phyloP scores from a whole-genome alignment of 2,329 filamentous ascomycete genomes.

The Diaporthe ampelina region DNA sequence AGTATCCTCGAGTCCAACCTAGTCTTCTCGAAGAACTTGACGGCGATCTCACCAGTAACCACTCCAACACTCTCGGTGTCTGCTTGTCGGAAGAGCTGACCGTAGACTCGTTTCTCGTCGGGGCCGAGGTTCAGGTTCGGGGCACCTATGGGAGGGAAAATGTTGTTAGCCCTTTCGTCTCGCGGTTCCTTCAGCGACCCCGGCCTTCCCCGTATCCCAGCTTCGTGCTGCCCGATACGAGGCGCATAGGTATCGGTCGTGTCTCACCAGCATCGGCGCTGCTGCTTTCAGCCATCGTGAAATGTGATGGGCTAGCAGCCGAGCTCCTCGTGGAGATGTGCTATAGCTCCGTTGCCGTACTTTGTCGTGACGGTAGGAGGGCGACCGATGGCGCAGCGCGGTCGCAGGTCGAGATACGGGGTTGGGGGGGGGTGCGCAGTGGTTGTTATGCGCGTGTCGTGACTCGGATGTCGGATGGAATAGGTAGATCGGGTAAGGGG shows the following conservation, averaged over 20 bases:
- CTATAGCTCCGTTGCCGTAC: not conserved
- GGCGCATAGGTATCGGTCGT: not conserved
- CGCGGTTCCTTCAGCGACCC: not conserved
- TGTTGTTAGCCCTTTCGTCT: constrained; percentile 20
- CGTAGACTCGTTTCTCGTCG: constrained; percentile 95
- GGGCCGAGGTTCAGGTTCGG: constrained; percentile 86
- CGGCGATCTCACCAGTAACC: constrained; percentile 94
- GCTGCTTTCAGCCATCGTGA: constrained; percentile 41
- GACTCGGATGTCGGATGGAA: constrained; percentile 18
- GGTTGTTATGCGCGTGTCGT: constrained; percentile 4
- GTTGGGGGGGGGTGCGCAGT: not conserved
- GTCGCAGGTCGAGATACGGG: constrained; percentile 8
- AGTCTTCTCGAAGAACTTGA: constrained; percentile 98
- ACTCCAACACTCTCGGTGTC: constrained; percentile 93
- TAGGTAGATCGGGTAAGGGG: not conserved
- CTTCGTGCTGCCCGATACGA: not conserved
- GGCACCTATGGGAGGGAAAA: constrained; percentile 56
- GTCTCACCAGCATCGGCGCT: constrained; percentile 39
- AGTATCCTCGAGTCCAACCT: constrained; percentile 87
- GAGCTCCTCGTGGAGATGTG: not conserved
- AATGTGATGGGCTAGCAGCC: constrained; percentile 11
- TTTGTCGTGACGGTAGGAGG: not conserved
- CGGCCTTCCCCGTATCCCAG: not conserved
- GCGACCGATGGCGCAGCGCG: constrained; percentile 5
- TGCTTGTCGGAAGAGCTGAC: constrained; percentile 91